phyloP scores from a whole-genome alignment of 2,329 filamentous ascomycete genomes.

The Trichoderma hamatum region DNA sequence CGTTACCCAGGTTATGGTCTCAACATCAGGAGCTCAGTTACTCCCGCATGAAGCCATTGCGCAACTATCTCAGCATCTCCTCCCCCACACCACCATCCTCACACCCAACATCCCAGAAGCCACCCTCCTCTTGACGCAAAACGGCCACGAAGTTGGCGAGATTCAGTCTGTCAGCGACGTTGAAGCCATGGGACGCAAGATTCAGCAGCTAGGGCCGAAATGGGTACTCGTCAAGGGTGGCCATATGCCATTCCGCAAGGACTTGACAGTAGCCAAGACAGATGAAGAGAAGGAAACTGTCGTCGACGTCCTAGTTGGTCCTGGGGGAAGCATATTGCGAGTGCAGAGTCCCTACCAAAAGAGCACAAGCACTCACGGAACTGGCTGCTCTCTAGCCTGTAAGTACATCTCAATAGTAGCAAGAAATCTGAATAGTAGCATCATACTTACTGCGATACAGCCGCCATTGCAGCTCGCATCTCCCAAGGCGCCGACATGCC shows the following conservation, averaged over 20 bases:
- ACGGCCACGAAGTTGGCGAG: slow-evolving; percentile 44
- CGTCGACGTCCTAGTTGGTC: slow-evolving; percentile 75
- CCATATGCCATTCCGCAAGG: slow-evolving; percentile 75
- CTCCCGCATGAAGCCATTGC: slow-evolving; percentile 67
- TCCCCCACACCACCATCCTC: slow-evolving; percentile 68
- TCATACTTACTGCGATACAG: slow-evolving; percentile 40
- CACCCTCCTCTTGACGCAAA: slow-evolving; percentile 61
- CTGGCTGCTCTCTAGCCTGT: slow-evolving; percentile 92
- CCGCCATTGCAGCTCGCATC: slow-evolving; percentile 75
- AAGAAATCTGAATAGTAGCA: background rate
- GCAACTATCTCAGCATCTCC: slow-evolving; percentile 60
- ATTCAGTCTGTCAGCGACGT: slow-evolving; percentile 66
- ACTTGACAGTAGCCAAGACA: slow-evolving; percentile 60
- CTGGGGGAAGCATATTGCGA: slow-evolving; percentile 55
- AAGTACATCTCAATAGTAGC: slow-evolving; percentile 39
- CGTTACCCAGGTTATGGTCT: slow-evolving; percentile 79
- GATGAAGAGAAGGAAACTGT: slow-evolving; percentile 67
- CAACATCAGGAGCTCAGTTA: slow-evolving; percentile 74
- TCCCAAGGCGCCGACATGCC: slow-evolving; percentile 60
- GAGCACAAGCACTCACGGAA: slow-evolving; percentile 87
- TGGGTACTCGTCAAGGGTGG: slow-evolving; percentile 91
- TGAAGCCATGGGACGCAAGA: slow-evolving; percentile 65
- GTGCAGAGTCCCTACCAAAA: slow-evolving; percentile 72
- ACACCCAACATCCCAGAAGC: slow-evolving; percentile 82
- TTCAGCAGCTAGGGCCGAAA: slow-evolving; percentile 71